Evolutionary conservation across 140 eudicot genomes (phyloP).

Genomic region (Flaveria floridana): DNA sequence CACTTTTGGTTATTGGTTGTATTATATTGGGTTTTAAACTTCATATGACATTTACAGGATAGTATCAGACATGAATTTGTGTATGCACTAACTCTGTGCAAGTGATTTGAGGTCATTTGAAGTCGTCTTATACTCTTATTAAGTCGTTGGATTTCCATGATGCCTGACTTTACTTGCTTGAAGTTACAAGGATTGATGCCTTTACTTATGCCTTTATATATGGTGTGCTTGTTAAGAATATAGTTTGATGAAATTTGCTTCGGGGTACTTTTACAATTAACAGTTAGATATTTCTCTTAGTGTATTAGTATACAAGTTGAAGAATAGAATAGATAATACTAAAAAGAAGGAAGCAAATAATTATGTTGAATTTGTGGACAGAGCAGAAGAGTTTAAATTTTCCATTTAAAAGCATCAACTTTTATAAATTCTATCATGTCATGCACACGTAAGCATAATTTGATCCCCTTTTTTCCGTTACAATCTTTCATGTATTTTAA

Average conservation of each 20-base stretch:
- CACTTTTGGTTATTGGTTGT: background rate
- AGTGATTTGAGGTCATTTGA: background rate
- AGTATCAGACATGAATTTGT: background rate
- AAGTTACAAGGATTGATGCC: background rate
- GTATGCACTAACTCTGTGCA: background rate
- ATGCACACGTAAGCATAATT: background rate
- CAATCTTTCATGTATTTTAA: background rate
- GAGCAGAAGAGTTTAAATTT: background rate
- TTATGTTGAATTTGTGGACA: background rate
- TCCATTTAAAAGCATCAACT: background rate
- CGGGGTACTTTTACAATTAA: background rate
- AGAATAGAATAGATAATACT: background rate
- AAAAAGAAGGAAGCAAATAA: background rate
- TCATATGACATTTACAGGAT: background rate
- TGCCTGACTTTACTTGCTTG: background rate
- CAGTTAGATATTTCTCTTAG: background rate
- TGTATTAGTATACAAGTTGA: background rate
- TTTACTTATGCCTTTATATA: background rate
- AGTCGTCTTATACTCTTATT: background rate
- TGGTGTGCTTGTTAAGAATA: background rate
- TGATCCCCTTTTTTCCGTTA: background rate
- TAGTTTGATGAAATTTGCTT: background rate
- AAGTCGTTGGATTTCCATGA: background rate
- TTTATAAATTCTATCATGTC: slow-evolving; percentile 1
- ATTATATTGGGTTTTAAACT: slow-evolving; percentile 1